A percentile compares a stretch with the other conserved stretches of the same genome.
Evolutionary conservation across 2,329 filamentous ascomycete species (phyloP).

Genomic region (Berkeleyomyces basicola): DNA sequence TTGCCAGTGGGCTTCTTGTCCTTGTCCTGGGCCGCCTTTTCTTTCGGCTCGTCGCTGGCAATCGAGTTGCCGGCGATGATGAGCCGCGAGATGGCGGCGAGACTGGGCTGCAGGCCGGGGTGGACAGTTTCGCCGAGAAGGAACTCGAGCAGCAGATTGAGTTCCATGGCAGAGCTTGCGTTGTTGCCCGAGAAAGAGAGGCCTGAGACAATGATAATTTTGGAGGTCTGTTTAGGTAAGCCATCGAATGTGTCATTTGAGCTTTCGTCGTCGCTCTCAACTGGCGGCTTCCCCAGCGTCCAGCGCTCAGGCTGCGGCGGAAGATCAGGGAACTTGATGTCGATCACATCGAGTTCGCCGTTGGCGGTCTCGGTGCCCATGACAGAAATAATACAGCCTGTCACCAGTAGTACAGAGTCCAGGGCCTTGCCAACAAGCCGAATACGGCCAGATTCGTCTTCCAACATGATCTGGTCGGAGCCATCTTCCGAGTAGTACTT

Average conservation of each 20-base stretch:
- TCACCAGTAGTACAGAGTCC: conserved; percentile 57
- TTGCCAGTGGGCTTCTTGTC: conserved; percentile 38
- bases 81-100: conserved; percentile 60
- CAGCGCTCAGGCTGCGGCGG: conserved; percentile 68
- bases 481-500: conserved; percentile 55
- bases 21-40: conserved; percentile 20
- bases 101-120: conserved; percentile 37
- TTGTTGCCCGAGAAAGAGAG: conserved; percentile 65
- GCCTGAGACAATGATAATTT: conserved; percentile 63
- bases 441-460: conserved; percentile 87
- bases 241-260: conserved; percentile 38
- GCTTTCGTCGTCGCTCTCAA: conserved; percentile 25
- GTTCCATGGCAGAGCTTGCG: conserved; percentile 52
- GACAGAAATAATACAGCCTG: conserved; percentile 84
- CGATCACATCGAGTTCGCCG: conserved; percentile 84
- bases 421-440: conserved; percentile 58
- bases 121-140: conserved; percentile 67
- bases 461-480: conserved; percentile 62
- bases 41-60: conserved; percentile 33
- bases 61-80: conserved; percentile 89
- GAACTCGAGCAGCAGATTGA: conserved; percentile 70
- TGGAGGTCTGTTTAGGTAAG: conserved; percentile 35
- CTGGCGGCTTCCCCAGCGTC: conserved; percentile 41
- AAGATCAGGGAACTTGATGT: conserved; percentile 76
- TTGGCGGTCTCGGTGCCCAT: conserved; percentile 85